Evolutionary conservation across 2,329 filamentous ascomycete species (phyloP), one percentile per base, ranked within the genome.

Genomic region (Didymella sp.): DNA sequence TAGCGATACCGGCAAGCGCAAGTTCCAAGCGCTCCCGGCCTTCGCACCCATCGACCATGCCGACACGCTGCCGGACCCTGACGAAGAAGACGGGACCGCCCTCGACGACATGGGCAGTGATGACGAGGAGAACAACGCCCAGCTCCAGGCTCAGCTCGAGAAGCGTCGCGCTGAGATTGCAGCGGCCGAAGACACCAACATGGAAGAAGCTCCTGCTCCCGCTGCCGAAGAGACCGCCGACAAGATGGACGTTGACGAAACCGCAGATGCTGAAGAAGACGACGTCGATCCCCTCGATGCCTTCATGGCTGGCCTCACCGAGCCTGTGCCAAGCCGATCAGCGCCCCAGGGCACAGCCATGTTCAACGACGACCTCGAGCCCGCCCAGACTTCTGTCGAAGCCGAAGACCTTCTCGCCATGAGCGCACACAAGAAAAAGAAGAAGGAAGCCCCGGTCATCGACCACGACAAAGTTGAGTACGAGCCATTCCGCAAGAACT

Each of bases 221-320:
- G 38, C 38, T 13, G 61, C 57, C 38, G 60, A 66, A 47, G 62
- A 68, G 43, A 31, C 65, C 41, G 65, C 58, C 47, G 81, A 83
- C 30, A 70, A 78, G 30, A 88, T 88, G 85, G 82, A 87, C 25
- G 77, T 86, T 57, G 86, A 87, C 63, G 78, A 69, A 51, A 61
- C 58, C 48, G 64, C 65, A 67, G 70, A 65, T 61, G 75, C 78
- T 28, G 82, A 87, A 53, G 88, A 92, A 51, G 91, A 92, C 42
- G 86, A 91, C 28, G 79, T 95, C 31, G 95, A 99, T 74, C 92
- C 95, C 7, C 81, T 99, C 33, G 95, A 99, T 78, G 94, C 92
- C n/a, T 99, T 96, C 79, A 99, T 99, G 95, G 89, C 87, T 49
- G 86, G 84, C 59, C 81, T 89, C 46, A 40, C 68, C 53, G 69